A percentile compares a stretch with the other conserved stretches of the same genome.
These are phyloP conservation scores for Nicotiana tomentosiformis DNA, from an alignment of 257 asterid species.

Conservation along the genomic window DNA sequence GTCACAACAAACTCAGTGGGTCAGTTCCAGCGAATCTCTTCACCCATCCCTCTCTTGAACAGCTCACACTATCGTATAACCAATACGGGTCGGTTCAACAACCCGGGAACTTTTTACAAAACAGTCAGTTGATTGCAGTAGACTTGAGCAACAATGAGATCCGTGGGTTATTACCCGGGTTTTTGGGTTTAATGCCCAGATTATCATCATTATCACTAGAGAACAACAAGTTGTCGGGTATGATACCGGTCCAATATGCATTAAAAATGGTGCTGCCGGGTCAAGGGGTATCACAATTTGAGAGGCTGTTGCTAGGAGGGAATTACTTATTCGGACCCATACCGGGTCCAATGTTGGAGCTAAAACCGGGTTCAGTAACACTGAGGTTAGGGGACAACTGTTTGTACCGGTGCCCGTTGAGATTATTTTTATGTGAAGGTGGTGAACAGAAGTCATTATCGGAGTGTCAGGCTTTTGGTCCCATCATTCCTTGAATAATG, in stretches of 20 bases:
- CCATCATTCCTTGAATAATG: conserved; percentile 45
- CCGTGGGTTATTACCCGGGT: conserved; percentile 71
- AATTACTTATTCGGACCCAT: conserved; percentile 72
- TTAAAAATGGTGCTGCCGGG: conserved; percentile 43
- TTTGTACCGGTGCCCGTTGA: conserved; percentile 71
- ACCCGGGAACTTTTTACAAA: conserved; percentile 34
- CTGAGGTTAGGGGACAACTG: conserved; percentile 76
- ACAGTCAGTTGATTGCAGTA: conserved; percentile 57
- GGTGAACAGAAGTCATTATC: conserved; percentile 68
- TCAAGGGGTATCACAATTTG: conserved; percentile 38
- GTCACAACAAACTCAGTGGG: conserved; percentile 66
- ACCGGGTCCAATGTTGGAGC: conserved; percentile 58
- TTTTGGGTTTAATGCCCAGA: conserved; percentile 64
- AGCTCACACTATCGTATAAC: conserved; percentile 55
- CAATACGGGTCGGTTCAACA: conserved; percentile 43
- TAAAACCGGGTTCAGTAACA: conserved; percentile 66
- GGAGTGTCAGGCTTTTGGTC: conserved; percentile 69
- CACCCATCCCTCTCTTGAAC: conserved; percentile 66
- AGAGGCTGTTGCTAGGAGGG: conserved; percentile 78
- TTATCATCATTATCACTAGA: conserved; percentile 62
- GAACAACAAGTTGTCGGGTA: conserved; percentile 58
- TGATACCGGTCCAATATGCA: conserved; percentile 51
- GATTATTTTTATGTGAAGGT: conserved; percentile 69
- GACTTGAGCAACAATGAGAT: conserved; percentile 60
- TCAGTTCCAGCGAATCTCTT: conserved; percentile 58